Base-by-base conservation (phyloP, 331 rosid species). In the Malus hybrid region DNA sequence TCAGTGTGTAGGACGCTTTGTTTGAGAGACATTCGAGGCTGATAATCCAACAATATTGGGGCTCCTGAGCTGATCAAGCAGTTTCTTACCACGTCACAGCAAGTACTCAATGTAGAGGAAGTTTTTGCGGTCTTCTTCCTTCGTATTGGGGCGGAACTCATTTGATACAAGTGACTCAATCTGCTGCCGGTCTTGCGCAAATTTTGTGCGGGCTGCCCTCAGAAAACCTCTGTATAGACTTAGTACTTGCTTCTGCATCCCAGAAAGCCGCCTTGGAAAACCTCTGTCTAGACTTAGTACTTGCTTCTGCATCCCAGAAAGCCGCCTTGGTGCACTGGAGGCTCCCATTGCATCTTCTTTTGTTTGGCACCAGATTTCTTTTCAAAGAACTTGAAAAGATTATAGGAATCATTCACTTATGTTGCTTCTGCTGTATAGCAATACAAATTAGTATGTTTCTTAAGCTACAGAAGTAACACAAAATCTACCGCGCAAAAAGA, bases 271-370 rank as follows among this genome's bases (percentile, higher is more conserved):
- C 77, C 84, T 91, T 30, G 78, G 84, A 87, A 93, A 93, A 14
- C 86, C 89, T 82, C 96, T 85, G 85, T 89, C 91, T 29, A 91
- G 72, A 52, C 92, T 76, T 15, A 93, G 93, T 5, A 93, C 97
- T 83, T 93, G 97, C 65, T 79, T 93, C 73, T 93, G 98, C 91
- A 93, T 80, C 46, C 97, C 97, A 10, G 97, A 93, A 39, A 93
- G 92, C 78, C 84, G 91, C 77, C 84, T 91, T 30, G 78, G 84
- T 18, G 76, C 87, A 19, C 67, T 24, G 1, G 82, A 73, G 69
- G 73, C 79, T 52, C 82, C 93, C 98, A 89, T 93, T 36, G 82
- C 74, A 60, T 46, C 76, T 33, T 58, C 32, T 68, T 12, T 32
- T 72, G 32, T 52, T 58, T 46, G 53, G 5, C 46, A 75, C 55